Conservation (phyloP, 2,329 filamentous ascomycete species). For the Tolypocladium endophyticum region DNA sequence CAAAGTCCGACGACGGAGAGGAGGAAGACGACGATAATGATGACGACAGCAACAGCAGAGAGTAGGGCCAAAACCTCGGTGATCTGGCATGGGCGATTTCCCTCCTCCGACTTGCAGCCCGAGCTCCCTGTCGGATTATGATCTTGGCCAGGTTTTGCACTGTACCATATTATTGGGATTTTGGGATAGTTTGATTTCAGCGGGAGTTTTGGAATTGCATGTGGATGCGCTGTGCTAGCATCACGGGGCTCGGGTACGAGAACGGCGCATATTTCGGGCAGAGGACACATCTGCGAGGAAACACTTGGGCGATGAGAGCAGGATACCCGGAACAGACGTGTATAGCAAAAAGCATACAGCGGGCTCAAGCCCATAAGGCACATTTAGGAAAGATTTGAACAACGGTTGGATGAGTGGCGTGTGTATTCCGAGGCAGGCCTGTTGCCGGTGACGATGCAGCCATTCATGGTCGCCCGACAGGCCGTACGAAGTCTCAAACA, state of each 20-base stretch:
- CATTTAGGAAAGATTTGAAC: neutral
- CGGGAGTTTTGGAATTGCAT: neutral
- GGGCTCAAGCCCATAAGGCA: neutral
- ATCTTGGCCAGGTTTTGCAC: neutral
- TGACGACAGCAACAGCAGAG: conserved; percentile 18
- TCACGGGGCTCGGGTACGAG: neutral
- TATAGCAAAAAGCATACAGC: neutral
- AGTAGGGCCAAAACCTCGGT: conserved; percentile 10
- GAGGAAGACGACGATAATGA: conserved; percentile 36
- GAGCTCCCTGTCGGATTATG: neutral
- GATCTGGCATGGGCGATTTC: neutral
- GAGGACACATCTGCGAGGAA: neutral
- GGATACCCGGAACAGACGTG: neutral
- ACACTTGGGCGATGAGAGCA: neutral
- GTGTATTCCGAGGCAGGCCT: neutral
- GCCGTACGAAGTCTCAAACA: neutral
- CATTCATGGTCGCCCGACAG: too few relatives aligned
- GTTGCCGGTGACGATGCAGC: neutral
- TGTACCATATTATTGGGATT: neutral
- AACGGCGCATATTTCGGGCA: neutral
- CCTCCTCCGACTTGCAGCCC: neutral
- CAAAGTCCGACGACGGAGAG: conserved; percentile 49
- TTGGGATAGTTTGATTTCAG: neutral
- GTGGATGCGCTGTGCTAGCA: neutral
- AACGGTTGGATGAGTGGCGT: neutral